These are phyloP conservation scores for Fusarium musae DNA, from an alignment of 2,329 filamentous ascomycete species.

Conservation along the genomic window DNA sequence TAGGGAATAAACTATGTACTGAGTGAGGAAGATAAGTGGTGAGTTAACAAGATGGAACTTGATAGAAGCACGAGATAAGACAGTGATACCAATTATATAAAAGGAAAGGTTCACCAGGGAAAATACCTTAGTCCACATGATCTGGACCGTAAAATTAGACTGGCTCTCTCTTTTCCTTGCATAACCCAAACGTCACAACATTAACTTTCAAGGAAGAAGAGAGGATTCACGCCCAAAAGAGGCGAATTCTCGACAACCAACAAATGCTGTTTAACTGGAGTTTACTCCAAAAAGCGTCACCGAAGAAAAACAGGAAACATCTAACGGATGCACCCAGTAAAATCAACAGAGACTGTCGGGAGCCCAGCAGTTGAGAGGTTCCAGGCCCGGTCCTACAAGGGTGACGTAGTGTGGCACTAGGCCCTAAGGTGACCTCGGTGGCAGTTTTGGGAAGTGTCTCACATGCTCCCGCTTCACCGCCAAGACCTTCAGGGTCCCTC, in stretches of 20 bases:
- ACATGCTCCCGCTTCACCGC: constrained; percentile 39
- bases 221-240: constrained; percentile 2
- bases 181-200: constrained; percentile 27
- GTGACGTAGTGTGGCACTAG: constrained; percentile 42
- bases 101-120: constrained; percentile 10
- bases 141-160: constrained; percentile 11
- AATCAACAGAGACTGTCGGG: background rate
- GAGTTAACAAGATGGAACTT: background rate
- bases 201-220: background rate
- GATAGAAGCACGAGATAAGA: constrained; percentile 9
- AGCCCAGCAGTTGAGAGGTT: constrained; percentile 1
- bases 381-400: constrained; percentile 23
- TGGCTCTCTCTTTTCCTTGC: background rate
- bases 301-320: constrained; percentile 26
- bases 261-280: constrained; percentile 1
- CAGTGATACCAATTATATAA: background rate
- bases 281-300: constrained; percentile 18
- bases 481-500: constrained; percentile 29
- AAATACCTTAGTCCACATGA: constrained; percentile 23
- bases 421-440: constrained; percentile 35
- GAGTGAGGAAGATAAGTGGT: background rate
- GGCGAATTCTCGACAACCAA: background rate
- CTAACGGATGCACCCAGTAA: background rate
- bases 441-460: constrained; percentile 41
- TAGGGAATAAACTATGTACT: background rate